Evolutionary conservation across 495 filamentous ascomycete species (phyloP), one percentile per base, ranked within the genome.

Genomic region (Darksidea phi): DNA sequence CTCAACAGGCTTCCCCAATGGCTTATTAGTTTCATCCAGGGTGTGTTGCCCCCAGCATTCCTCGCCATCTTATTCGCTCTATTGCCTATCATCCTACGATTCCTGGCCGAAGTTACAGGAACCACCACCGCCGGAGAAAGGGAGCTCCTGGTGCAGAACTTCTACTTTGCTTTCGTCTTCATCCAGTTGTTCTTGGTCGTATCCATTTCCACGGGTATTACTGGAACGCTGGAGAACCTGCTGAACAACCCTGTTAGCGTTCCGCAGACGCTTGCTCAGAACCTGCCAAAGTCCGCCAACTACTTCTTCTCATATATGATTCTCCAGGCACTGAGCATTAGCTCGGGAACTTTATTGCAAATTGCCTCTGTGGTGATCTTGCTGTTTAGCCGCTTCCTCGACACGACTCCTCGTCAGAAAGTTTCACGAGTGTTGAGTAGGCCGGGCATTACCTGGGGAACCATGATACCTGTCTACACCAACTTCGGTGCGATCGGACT

Each of bases 301-400:
- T 97, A 96, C 74, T 98, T 97, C 78, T 97, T 97, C 78, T 91
- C 89, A 4, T 98, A 98, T 78, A 91, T 98, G 85, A 85, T 97
- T 71, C 84, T 98, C 18, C 95, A 97, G 70, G 90, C 91, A 15
- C 80, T 98, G 67, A 88, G 88, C 58, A 88, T 88, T 66, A 95
- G 90, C 74, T 92, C 93, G 24, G 91, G 90, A 68, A 90, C 90
- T 12, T 78, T 98, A 12, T 79, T 96, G n/a, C 95, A 98, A 68
- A 84, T 95, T 48, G 81, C 82, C 25, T 83, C 82, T 26, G 53
- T 68, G 6, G 76, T 96, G 15, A 72, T 91, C 47, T 78, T 87
- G 61, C 52, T 69, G n/a, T 7, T 69, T n/a, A 55, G 53, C 24
- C 95, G 90, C 83, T 97, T 91, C 67, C 63, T 94, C 50, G 95